Base-by-base conservation (phyloP, 208 protist species). In the Wallacemonas sp. region DNA sequence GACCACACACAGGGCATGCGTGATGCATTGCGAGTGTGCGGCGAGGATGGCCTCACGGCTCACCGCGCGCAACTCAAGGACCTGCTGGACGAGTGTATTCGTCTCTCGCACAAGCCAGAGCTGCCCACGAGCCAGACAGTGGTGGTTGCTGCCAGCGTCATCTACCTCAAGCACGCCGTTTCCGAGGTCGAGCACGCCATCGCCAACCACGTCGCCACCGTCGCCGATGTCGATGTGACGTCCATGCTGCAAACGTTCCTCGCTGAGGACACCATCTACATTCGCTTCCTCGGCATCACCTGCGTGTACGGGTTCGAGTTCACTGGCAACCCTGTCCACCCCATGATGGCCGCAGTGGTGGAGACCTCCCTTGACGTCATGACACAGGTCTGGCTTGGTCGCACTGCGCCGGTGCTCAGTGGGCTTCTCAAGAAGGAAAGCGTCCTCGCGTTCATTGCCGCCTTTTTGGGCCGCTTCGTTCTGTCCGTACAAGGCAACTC, bases 261-360 rank as follows among this genome's bases (percentile, higher is more conserved):
- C 38, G 74, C 71, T 3, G 77, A 80, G 0, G 74, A 78, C 36
- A 70, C 72, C 58, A 87, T 93, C 64, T 39, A 34, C 46, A 66
- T 87, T 29, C 74, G 85, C 46, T 70, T 83, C 6, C 70, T 94
- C 24, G 86, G 87, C 17, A 68, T 87, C 44, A 48, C 57, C 16
- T 65, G 88, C 38, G 49, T 70, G 16, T 91, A 96, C 72, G 91
- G 88, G 21, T 77, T 89, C 41, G 91, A 96, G 65, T 93, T 94
- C 70, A 48, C 88, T n/a, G 91, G 91, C 23, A 82, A 89, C 64
- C 68, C 80, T 39, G 62, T 32, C 21, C 17, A 78, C 24, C 72
- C 81, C 16, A 54, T 90, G 33, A 73, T 93, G 63, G 68, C 71
- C 39, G 60, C 72, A n/a, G 72, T 68, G 39, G 44, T 82, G 24